Conservation (phyloP, 306 rosid species). For the Pyrus communis region DNA sequence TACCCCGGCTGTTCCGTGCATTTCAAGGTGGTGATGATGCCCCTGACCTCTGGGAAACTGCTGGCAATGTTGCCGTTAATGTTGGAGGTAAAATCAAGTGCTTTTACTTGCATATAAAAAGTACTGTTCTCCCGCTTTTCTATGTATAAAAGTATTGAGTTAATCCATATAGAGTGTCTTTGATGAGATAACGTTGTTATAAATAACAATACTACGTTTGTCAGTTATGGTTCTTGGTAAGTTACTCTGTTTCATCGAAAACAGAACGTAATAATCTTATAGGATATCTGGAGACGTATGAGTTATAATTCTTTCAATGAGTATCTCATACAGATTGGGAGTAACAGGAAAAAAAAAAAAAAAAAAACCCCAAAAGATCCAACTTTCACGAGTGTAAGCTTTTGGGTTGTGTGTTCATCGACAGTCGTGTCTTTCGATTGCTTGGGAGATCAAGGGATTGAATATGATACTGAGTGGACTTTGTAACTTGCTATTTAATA, state of each 20-base stretch:
- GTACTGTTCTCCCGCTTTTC: background rate
- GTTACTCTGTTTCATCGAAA: background rate
- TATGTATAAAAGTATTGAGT: constrained; percentile 1
- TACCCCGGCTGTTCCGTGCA: constrained; percentile 66
- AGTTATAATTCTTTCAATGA: background rate
- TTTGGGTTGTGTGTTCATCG: background rate
- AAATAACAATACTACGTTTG: background rate
- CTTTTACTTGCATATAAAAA: constrained; percentile 10
- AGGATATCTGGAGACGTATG: background rate
- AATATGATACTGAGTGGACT: constrained; percentile 2
- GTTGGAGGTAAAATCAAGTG: constrained; percentile 60
- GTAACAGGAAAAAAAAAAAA: background rate
- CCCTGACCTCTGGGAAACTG: constrained; percentile 76
- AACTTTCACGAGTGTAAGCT: background rate
- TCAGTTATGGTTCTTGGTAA: background rate
- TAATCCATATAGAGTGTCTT: background rate
- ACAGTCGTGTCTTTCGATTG: background rate
- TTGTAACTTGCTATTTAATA: constrained; percentile 29
- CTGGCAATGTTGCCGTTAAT: constrained; percentile 87
- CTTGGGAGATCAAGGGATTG: background rate
- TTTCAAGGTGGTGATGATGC: constrained; percentile 73
- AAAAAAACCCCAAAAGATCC: background rate
- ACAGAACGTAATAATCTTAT: background rate
- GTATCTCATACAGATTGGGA: background rate
- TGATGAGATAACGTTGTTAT: background rate